Percentiles rank a stretch among this genome's conserved stretches.
phyloP scores from a whole-genome alignment of 257 asterid genomes.

The Solanum medicagineum region DNA sequence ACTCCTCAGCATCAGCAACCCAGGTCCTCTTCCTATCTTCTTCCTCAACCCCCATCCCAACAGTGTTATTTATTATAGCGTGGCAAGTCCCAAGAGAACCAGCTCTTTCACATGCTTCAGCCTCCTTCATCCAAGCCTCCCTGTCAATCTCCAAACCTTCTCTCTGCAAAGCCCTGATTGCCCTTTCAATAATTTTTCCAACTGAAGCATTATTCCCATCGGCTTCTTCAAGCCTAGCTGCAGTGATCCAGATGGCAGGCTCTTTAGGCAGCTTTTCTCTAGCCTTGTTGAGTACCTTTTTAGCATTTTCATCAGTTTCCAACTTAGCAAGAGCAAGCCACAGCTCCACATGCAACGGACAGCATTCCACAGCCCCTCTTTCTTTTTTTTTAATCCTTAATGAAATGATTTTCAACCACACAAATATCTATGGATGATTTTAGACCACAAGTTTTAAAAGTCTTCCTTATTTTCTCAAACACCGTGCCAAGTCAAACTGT shows the following conservation, averaged over 20 bases:
- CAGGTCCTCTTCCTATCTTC: constrained; percentile 93
- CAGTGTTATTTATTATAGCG: constrained; percentile 69
- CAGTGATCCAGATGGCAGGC: constrained; percentile 89
- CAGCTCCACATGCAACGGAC: constrained; percentile 40
- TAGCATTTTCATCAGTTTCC: constrained; percentile 70
- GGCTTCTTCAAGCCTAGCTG: constrained; percentile 89
- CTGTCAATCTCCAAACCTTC: constrained; percentile 85
- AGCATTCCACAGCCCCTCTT: constrained; percentile 53
- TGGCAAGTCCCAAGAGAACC: constrained; percentile 80
- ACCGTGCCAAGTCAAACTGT: no score
- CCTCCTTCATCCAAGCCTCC: constrained; percentile 94
- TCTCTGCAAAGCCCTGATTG: constrained; percentile 67
- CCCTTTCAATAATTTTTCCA: constrained; percentile 74
- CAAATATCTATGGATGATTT: no score
- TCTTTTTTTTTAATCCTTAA: no score
- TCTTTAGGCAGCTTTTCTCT: constrained; percentile 76
- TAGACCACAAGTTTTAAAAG: no score
- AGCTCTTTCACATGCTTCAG: constrained; percentile 89
- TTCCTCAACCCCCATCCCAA: constrained; percentile 84
- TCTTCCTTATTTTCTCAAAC: no score
- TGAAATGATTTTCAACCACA: no score
- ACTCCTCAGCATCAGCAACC: constrained; percentile 98
- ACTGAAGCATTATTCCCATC: constrained; percentile 59
- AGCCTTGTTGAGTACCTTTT: constrained; percentile 76
- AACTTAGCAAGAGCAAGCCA: constrained; percentile 91